Percentiles rank a stretch among this genome's conserved stretches.
Conservation (phyloP, 441 rosid genomes). For the Adansonia rubrostipa region DNA sequence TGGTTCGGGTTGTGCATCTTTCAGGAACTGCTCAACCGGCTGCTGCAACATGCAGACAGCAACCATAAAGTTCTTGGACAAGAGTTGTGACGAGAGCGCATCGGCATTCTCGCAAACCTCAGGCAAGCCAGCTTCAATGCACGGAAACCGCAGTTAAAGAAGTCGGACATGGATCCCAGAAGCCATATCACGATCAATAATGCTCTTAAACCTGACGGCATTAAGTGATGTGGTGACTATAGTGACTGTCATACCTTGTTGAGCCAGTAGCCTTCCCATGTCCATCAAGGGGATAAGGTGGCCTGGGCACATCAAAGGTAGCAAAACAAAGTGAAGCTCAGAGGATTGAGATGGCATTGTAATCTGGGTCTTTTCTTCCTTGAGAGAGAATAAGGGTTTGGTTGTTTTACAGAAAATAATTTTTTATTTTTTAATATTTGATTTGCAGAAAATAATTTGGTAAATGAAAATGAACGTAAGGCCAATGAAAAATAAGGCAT, state of each 20-base stretch:
- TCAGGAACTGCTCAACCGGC: slow-evolving; percentile 22
- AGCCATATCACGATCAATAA: slow-evolving; percentile 16
- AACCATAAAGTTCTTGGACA: slow-evolving; percentile 17
- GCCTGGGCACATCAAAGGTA: slow-evolving; percentile 29
- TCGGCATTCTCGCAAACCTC: slow-evolving; percentile 35
- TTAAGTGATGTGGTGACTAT: slow-evolving; percentile 30
- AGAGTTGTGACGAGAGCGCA: slow-evolving; percentile 9
- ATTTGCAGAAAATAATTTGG: too few relatives aligned
- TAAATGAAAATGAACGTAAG: too few relatives aligned
- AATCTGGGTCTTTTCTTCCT: neutral
- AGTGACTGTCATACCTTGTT: slow-evolving; percentile 17
- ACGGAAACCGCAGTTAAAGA: slow-evolving; percentile 19
- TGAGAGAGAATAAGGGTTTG: neutral
- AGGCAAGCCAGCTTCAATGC: slow-evolving; percentile 28
- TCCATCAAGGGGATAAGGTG: slow-evolving; percentile 26
- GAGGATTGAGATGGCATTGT: slow-evolving; percentile 23
- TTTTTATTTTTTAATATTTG: too few relatives aligned
- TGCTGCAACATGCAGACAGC: slow-evolving; percentile 18
- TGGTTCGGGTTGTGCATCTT: slow-evolving; percentile 19
- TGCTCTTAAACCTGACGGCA: slow-evolving; percentile 19
- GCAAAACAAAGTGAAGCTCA: neutral
- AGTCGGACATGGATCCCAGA: slow-evolving; percentile 20
- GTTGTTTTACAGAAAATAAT: neutral
- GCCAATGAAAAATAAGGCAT: too few relatives aligned
- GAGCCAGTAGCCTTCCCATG: slow-evolving; percentile 27